phyloP scores from a whole-genome alignment of 768 basidiomycete genomes.

The Phylloporus scabripes region DNA sequence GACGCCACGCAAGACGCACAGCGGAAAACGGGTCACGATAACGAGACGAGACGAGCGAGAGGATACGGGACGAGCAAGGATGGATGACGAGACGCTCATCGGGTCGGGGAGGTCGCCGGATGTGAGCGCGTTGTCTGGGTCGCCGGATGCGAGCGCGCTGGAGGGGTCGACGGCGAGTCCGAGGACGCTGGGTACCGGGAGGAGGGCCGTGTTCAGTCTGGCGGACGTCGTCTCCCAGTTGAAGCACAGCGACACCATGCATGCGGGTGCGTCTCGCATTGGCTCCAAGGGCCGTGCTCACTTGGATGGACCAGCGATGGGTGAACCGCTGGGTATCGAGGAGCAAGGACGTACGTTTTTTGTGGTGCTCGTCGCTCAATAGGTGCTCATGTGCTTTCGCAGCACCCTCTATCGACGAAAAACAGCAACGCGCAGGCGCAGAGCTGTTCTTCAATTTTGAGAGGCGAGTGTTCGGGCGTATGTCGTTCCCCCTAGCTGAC shows the following conservation, averaged over 20 bases:
- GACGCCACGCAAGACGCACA: not conserved
- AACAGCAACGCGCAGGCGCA: conserved; percentile 42
- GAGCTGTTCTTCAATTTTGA: conserved; percentile 42
- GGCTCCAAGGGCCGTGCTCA: not conserved
- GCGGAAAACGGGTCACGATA: not conserved
- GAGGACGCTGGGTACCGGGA: conserved; percentile 11
- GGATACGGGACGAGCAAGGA: not conserved
- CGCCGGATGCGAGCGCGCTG: conserved; percentile 16
- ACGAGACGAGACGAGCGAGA: not conserved
- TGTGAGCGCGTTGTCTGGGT: conserved; percentile 18
- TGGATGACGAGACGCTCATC: conserved; percentile 25
- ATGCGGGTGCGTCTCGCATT: conserved; percentile 25
- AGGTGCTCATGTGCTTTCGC: not conserved
- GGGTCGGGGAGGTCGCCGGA: conserved; percentile 17
- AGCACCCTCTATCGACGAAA: conserved; percentile 42
- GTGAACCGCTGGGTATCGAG: conserved; percentile 32
- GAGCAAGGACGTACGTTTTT: conserved; percentile 33
- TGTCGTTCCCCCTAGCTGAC: not conserved
- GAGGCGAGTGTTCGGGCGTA: conserved; percentile 26
- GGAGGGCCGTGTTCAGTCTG: conserved; percentile 37
- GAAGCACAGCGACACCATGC: conserved; percentile 32
- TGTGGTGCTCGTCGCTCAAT: too few relatives aligned
- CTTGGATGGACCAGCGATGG: conserved; percentile 16
- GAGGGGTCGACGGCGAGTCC: conserved; percentile 15
- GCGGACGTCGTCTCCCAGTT: conserved; percentile 42